Conservation (phyloP, 371 early-diverging fungal genomes). For the Mortierella sp. region DNA sequence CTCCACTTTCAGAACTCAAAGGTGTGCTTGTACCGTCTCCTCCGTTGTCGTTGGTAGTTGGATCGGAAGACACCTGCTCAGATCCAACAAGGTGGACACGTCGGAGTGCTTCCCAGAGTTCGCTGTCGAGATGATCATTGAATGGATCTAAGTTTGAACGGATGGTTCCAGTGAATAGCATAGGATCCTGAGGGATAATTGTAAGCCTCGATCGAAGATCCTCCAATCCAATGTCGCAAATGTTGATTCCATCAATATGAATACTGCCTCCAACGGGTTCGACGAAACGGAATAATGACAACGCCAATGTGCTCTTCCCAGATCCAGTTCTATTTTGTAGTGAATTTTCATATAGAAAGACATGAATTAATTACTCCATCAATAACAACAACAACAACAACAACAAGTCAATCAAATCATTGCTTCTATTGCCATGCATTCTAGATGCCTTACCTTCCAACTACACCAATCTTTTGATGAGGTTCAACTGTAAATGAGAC, state of each 20-base stretch:
- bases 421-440: too few relatives aligned
- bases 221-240: constrained; percentile 57
- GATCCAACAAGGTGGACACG: constrained; percentile 66
- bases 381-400: too few relatives aligned
- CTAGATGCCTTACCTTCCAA: constrained; percentile 62
- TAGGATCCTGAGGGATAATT: constrained; percentile 87
- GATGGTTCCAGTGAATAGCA: constrained; percentile 85
- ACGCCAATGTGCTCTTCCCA: constrained; percentile 67
- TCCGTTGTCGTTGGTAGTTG: too few relatives aligned
- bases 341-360: too few relatives aligned
- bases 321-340: constrained; percentile 59
- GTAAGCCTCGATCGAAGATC: constrained; percentile 64
- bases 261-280: constrained; percentile 60
- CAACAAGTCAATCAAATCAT: too few relatives aligned
- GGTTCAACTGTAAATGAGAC: constrained; percentile 71
- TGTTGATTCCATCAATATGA: constrained; percentile 65
- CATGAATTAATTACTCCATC: too few relatives aligned
- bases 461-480: constrained; percentile 84
- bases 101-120: constrained; percentile 82
- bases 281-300: constrained; percentile 68
- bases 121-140: constrained; percentile 74
- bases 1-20: too few relatives aligned
- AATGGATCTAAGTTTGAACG: constrained; percentile 86
- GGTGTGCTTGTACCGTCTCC: too few relatives aligned
- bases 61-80: constrained; percentile 42